Base-by-base conservation (phyloP, 495 filamentous ascomycete species). In the Cercophora newfieldiana region DNA sequence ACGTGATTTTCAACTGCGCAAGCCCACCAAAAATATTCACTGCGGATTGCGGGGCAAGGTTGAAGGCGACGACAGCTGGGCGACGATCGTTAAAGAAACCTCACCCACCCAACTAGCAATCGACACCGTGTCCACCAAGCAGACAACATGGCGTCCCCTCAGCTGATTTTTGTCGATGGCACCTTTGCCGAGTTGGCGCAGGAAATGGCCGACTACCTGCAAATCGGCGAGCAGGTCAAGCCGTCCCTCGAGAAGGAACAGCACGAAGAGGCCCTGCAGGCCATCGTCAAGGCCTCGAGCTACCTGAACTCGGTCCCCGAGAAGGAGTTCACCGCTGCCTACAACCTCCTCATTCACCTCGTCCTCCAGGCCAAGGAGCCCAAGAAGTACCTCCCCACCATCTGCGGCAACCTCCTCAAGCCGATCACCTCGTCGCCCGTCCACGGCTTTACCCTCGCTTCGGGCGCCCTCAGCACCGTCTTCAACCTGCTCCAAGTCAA, bases 271-370 rank as follows among this genome's bases (percentile, higher is more conserved):
- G 90, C 89, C 30, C 83, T 99, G 33, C 93, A 94, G 83, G 91
- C 91, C 82, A 85, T 97, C 59, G 90, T 97, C 55, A 85, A 88
- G 60, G 88, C 88, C 49, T 91, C 90, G 44, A 70, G 81, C 22
- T 83, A 79, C 16, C 80, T 99, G 69, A 94, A 94, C 75, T 81
- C 85, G 59, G 89, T 92, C 18, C 92, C 95, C 56, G 95, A 99
- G 83, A 96, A 93, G 83, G 94, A 98, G 79, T 94, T 98, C 76
- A 91, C 90, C 60, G 87, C 93, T 33, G 91, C 95, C 37, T 97
- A 97, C 82, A 97, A 98, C 81, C 90, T 97, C 67, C 89, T 99
- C 69, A 85, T 97, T 67, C 93, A 98, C 82, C 88, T 99, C 26
- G 83, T 96, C 71, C 85, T 90, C 68, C 92, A 96, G 78, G 89